These are phyloP conservation scores for Amanita pallidorosea DNA, from an alignment of 768 basidiomycete species.

Conservation along the genomic window DNA sequence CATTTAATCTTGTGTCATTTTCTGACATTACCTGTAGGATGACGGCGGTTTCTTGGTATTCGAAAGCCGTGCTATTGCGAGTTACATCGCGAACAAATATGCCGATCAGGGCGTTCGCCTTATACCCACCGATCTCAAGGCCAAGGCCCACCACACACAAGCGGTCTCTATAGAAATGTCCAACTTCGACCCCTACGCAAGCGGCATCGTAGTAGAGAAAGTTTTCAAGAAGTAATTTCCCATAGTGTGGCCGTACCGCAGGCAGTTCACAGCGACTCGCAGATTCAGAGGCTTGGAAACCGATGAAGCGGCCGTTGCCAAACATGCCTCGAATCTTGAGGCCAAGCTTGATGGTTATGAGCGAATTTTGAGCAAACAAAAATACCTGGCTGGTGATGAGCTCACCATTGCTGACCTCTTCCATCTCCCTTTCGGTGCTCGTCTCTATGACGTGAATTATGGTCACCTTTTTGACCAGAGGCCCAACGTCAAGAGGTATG, in stretches of 20 bases:
- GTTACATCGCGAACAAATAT: constrained; percentile 51
- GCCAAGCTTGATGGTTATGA: constrained; percentile 47
- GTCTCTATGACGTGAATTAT: constrained; percentile 13
- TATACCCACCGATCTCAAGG: constrained; percentile 31
- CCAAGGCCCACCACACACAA: constrained; percentile 38
- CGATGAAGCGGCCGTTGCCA: constrained; percentile 19
- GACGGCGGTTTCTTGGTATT: constrained; percentile 56
- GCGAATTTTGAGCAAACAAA: constrained; percentile 40
- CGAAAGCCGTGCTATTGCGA: constrained; percentile 50
- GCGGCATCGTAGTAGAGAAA: constrained; percentile 31
- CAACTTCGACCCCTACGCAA: constrained; percentile 42
- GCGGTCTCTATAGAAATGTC: constrained; percentile 38
- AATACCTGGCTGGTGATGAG: constrained; percentile 45
- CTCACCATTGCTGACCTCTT: constrained; percentile 50
- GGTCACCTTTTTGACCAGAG: constrained; percentile 19
- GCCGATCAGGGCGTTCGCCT: constrained; percentile 36
- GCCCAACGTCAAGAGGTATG: constrained; percentile 34
- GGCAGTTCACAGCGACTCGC: neutral
- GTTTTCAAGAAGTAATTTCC: constrained; percentile 36
- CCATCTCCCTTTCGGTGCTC: constrained; percentile 33
- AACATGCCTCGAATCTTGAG: constrained; percentile 18
- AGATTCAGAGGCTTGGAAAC: constrained; percentile 15
- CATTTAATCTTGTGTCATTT: too few species aligned
- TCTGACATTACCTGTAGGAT: constrained; percentile 19
- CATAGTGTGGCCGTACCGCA: neutral